Evolutionary conservation across 2,329 filamentous ascomycete species (phyloP).

Genomic region (Hypoxylon rubiginosum): DNA sequence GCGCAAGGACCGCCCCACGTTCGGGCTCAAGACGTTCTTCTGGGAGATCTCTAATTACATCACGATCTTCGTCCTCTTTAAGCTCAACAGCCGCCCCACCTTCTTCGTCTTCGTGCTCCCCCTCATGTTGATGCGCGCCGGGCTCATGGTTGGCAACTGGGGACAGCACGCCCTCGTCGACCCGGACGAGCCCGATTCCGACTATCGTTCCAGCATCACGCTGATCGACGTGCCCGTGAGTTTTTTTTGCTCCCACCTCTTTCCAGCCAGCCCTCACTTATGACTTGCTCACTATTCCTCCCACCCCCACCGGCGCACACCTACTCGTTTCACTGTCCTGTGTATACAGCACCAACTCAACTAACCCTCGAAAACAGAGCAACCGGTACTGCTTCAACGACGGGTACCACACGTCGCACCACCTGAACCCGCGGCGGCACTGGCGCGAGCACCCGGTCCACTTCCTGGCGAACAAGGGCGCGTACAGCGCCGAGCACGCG

Average conservation of each 20-base stretch:
- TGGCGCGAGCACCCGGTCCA: constrained; percentile 84
- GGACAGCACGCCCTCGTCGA: constrained; percentile 87
- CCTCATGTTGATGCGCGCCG: constrained; percentile 74
- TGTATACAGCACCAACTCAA: background rate
- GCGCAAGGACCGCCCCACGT: constrained; percentile 67
- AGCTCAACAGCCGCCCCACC: constrained; percentile 67
- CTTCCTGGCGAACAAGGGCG: constrained; percentile 77
- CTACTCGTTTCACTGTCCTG: too few species aligned
- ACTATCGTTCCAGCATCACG: constrained; percentile 84
- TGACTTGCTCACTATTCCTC: background rate
- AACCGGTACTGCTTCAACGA: constrained; percentile 88
- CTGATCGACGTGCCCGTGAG: constrained; percentile 82
- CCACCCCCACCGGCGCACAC: background rate
- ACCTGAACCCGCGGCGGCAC: constrained; percentile 82
- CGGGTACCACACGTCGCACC: constrained; percentile 85
- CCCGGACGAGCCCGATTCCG: constrained; percentile 78
- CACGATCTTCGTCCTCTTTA: constrained; percentile 65
- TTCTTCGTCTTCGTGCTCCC: constrained; percentile 77
- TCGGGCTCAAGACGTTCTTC: constrained; percentile 68
- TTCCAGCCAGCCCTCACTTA: background rate
- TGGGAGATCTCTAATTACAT: constrained; percentile 73
- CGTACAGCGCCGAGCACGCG: constrained; percentile 75
- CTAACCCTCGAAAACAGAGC: constrained; percentile 63
- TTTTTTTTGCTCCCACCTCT: constrained; percentile 26
- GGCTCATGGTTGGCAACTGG: constrained; percentile 87